Evolutionary conservation across 2,329 filamentous ascomycete genomes (phyloP).

Genomic region (Hirsutella rhossiliensis): DNA sequence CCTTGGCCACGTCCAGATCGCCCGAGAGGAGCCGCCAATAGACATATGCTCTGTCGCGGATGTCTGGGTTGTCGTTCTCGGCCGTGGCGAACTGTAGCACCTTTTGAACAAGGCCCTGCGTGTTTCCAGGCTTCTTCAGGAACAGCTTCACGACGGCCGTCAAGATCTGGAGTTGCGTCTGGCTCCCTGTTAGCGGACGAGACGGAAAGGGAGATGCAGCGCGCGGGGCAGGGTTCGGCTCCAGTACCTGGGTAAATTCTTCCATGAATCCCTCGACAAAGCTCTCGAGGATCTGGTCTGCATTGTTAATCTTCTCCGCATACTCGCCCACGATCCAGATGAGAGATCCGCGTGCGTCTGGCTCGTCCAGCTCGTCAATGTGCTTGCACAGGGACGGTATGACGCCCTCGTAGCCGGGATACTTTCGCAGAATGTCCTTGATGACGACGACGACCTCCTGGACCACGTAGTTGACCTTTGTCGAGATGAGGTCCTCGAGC

Average conservation of each 20-base stretch:
- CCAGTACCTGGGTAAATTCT: constrained; percentile 78
- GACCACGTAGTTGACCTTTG: constrained; percentile 97
- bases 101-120: constrained; percentile 84
- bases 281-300: constrained; percentile 80
- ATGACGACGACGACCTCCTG: constrained; percentile 98
- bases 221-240: too few species aligned
- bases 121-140: constrained; percentile 88
- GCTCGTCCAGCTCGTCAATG: constrained; percentile 94
- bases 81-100: constrained; percentile 86
- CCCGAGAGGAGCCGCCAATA: constrained; percentile 96
- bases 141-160: constrained; percentile 97
- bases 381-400: constrained; percentile 94
- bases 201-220: too few species aligned
- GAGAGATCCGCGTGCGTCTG: constrained; percentile 75
- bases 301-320: constrained; percentile 97
- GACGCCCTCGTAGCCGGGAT: constrained; percentile 94
- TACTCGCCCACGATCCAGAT: constrained; percentile 99
- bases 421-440: constrained; percentile 96
- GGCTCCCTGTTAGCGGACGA: constrained; percentile 3
- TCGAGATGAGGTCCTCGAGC: constrained; percentile 84
- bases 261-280: constrained; percentile 94
- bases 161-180: constrained; percentile 96
- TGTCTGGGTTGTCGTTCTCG: constrained; percentile 95
- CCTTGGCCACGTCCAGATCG: constrained; percentile 82
- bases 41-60: constrained; percentile 91